phyloP scores from a whole-genome alignment of 2,329 filamentous ascomycete genomes.

The Helicocarpus griseus region DNA sequence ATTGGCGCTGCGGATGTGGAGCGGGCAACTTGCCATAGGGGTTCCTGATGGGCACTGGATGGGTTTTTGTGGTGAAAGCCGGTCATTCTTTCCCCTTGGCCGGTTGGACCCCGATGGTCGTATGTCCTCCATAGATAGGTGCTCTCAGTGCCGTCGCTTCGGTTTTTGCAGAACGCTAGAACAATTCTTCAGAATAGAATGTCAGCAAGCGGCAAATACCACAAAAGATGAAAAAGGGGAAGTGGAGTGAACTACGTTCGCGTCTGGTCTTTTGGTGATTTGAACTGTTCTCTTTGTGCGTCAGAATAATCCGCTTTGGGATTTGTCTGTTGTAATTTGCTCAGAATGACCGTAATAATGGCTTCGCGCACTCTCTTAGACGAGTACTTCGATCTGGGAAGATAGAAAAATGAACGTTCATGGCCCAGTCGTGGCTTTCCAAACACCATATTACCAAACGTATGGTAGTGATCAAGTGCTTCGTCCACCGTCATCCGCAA shows the following conservation, averaged over 20 bases:
- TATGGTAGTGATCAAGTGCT: constrained; percentile 16
- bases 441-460: not conserved
- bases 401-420: not conserved
- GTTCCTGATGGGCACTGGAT: not conserved
- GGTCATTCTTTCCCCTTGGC: not conserved
- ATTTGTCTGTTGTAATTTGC: not conserved
- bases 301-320: not conserved
- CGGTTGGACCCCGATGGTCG: not conserved
- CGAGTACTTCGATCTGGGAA: not conserved
- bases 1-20: constrained; percentile 43
- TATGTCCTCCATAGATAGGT: not conserved
- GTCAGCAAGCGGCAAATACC: too few species aligned
- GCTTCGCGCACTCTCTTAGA: not conserved
- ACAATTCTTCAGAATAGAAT: not conserved
- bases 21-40: constrained; percentile 43
- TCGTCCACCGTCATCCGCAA: constrained; percentile 26
- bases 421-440: not conserved
- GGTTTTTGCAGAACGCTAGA: not conserved
- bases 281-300: not conserved
- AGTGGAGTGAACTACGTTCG: not conserved
- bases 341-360: not conserved
- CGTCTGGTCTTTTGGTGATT: not conserved
- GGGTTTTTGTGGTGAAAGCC: not conserved
- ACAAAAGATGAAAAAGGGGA: not conserved
- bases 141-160: not conserved